phyloP scores from a whole-genome alignment of 1,284 basidiomycete genomes.

The Heliocybe sulcata region DNA sequence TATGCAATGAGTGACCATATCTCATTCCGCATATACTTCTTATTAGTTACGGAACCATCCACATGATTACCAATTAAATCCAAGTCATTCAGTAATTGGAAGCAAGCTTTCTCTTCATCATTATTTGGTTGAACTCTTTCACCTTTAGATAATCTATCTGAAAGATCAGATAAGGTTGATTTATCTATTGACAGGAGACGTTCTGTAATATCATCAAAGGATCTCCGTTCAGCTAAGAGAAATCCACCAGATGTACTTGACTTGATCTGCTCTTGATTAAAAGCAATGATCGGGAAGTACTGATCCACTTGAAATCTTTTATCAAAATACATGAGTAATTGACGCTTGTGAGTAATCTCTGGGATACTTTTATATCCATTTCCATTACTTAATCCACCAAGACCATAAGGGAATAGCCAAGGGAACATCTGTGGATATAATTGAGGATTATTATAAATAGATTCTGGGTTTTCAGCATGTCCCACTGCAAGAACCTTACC shows the following conservation, averaged over 20 bases:
- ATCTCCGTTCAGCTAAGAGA: constrained; percentile 17
- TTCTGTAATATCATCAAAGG: constrained; percentile 19
- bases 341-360: constrained; percentile 12
- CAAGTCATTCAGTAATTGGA: constrained; percentile 22
- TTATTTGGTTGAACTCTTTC: constrained; percentile 18
- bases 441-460: no score
- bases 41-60: constrained; percentile 21
- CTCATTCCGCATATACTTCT: constrained; percentile 27
- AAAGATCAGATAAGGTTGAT: constrained; percentile 16
- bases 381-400: constrained; percentile 15
- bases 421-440: no score
- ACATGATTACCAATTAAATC: constrained; percentile 24
- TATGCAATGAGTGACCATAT: constrained; percentile 27
- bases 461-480: constrained; percentile 8
- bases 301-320: constrained; percentile 28
- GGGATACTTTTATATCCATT: constrained; percentile 3
- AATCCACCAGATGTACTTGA: constrained; percentile 19
- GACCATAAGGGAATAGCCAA: constrained; percentile 21
- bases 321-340: constrained; percentile 29
- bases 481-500: no score
- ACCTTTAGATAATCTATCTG: constrained; percentile 10
- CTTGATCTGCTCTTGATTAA: no score
- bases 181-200: constrained; percentile 17
- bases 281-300: constrained; percentile 27
- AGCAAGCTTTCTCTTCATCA: constrained; percentile 26